phyloP scores from a whole-genome alignment of 257 asterid genomes.

The Prunella vulgaris region DNA sequence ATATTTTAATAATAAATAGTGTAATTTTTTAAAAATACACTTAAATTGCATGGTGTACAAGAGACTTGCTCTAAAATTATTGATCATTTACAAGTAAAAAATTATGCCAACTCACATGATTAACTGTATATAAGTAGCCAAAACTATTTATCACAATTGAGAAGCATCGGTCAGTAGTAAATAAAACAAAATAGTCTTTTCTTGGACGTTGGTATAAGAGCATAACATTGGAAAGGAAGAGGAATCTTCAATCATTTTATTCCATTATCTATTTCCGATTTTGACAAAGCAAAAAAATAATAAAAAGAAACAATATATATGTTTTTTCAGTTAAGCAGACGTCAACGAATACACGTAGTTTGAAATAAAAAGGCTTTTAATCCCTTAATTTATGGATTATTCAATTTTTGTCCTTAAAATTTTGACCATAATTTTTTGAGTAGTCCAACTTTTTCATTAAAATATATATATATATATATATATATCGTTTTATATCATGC shows the following conservation, averaged over 20 bases:
- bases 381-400: too few species aligned
- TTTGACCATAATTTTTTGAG: too few species aligned
- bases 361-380: too few species aligned
- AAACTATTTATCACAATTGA: not conserved
- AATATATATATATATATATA: too few species aligned
- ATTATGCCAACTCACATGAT: not conserved
- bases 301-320: not conserved
- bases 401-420: too few species aligned
- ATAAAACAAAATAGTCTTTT: not conserved
- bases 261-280: not conserved
- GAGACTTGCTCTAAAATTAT: too few species aligned
- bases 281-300: not conserved
- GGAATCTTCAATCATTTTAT: constrained; percentile 18
- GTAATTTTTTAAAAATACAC: too few species aligned
- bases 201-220: constrained; percentile 16
- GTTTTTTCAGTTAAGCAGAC: not conserved
- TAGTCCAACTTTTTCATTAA: too few species aligned
- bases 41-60: too few species aligned
- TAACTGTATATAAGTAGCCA: not conserved
- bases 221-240: constrained; percentile 11
- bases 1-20: too few species aligned
- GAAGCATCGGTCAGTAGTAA: not conserved
- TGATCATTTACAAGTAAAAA: too few species aligned
- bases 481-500: too few species aligned
- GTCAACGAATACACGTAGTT: not conserved